Percentiles rank a stretch among this genome's conserved stretches.
Evolutionary conservation across 179 eudicot species (phyloP).

Genomic region (Nepenthes alata): DNA sequence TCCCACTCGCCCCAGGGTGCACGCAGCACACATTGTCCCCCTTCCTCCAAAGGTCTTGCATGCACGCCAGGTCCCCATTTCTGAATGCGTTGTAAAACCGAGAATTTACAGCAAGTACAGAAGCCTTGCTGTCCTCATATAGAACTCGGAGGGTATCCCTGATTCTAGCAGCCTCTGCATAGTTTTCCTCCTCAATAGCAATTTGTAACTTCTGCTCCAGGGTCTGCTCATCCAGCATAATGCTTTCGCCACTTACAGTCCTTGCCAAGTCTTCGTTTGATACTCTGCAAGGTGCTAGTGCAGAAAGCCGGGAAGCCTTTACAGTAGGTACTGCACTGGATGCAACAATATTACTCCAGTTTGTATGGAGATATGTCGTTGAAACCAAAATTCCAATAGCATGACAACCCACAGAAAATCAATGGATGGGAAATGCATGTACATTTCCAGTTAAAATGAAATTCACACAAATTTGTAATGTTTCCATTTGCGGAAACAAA

Average conservation of each 20-base stretch:
- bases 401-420: background rate
- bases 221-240: slow-evolving; percentile 46
- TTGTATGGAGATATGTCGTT: background rate
- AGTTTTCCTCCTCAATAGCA: slow-evolving; percentile 76
- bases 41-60: slow-evolving; percentile 81
- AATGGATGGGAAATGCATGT: background rate
- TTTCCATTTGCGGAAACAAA: no score
- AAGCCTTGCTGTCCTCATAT: slow-evolving; percentile 70
- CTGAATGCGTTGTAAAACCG: slow-evolving; percentile 82
- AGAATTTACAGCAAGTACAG: slow-evolving; percentile 67
- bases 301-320: slow-evolving; percentile 17
- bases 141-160: slow-evolving; percentile 64
- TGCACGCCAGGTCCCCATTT: slow-evolving; percentile 63
- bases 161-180: slow-evolving; percentile 80
- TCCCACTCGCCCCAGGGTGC: slow-evolving; percentile 93
- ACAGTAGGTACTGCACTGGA: slow-evolving; percentile 54
- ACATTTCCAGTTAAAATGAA: no score
- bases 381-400: background rate
- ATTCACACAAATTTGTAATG: background rate
- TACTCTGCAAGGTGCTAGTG: slow-evolving; percentile 42
- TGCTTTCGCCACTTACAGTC: slow-evolving; percentile 61
- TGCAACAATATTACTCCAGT: slow-evolving; percentile 22
- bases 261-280: slow-evolving; percentile 53
- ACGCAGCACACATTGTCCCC: slow-evolving; percentile 75
- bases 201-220: slow-evolving; percentile 53